Base-by-base conservation (phyloP, 306 rosid genomes). In the Vicia sativa region DNA sequence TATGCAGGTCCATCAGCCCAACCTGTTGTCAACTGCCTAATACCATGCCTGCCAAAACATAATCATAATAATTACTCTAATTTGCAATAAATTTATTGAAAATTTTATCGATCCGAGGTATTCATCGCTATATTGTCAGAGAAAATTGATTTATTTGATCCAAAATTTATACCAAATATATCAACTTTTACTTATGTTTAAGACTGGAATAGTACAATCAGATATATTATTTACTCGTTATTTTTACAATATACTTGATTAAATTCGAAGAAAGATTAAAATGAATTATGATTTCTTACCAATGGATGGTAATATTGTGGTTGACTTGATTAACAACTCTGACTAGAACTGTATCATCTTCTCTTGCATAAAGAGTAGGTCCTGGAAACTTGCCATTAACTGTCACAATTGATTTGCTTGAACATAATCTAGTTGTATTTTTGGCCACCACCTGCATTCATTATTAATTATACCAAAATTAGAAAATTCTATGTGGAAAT, bases 1-100 rank as follows among this genome's bases (percentile, higher is more conserved):
- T 84, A 92, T 15, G 98, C 95, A 0, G 96, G 98, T 9, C 98
- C 98, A 37, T 92, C 98, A 0, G 98, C 72, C 98, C 98, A 92
- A 18, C 98, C 98, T 0, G 98, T 92, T 78, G 74, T 67, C 45
- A 92, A 63, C 58, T 92, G 98, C 45, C 92, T 79, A 25, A 92
- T 25, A 11, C 98, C 98, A 55, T 92, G 98, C 98, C 97, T 92
- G 35, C 75, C 60, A 34, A 62, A 34, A 34, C 9, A 34, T 34
- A 0, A 2, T n/a, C 4, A 4, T 3, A 4, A 6, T 3, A 29
- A 34, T 19, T 2, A 34, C 34, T 29, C 11, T 4, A 61, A 68
- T 75, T 60, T 39, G 43, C 25, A 46, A 9, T 57, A 0, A 56
- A 57, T 14, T 13, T 1, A 55, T 55, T 44, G 3, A 62, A 62